These are phyloP conservation scores for Canavalia gladiata DNA, from an alignment of 306 rosid genomes.

Conservation along the genomic window DNA sequence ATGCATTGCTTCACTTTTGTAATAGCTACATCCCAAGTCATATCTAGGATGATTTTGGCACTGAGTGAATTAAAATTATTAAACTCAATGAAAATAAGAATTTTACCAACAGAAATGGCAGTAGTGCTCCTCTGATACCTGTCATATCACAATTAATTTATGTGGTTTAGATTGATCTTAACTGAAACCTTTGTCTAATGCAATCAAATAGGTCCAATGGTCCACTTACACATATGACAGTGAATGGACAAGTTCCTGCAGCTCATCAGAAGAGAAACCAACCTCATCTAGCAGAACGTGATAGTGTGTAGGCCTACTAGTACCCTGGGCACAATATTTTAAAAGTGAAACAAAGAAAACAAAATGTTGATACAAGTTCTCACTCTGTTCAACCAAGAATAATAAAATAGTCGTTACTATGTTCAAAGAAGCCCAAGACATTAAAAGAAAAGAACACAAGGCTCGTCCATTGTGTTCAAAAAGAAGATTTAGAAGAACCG, in stretches of 20 bases:
- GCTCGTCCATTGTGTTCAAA: too few relatives aligned
- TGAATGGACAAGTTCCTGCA: constrained; percentile 96
- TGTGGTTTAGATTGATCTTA: neutral
- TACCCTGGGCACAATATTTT: constrained; percentile 68
- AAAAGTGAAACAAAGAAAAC: neutral
- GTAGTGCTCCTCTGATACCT: constrained; percentile 98
- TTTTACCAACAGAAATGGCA: constrained; percentile 88
- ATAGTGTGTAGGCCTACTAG: constrained; percentile 95
- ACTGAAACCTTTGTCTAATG: neutral
- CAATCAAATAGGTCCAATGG: constrained; percentile 30
- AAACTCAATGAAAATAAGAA: neutral
- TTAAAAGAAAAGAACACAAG: too few relatives aligned
- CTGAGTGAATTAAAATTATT: too few relatives aligned
- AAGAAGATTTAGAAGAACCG: too few relatives aligned
- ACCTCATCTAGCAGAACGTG: constrained; percentile 83
- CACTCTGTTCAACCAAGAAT: too few relatives aligned
- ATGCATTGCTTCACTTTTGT: too few relatives aligned
- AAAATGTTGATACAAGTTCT: neutral
- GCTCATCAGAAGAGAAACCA: constrained; percentile 85
- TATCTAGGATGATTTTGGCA: too few relatives aligned
- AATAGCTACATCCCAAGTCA: too few relatives aligned
- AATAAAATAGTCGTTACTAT: too few relatives aligned
- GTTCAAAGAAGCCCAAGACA: too few relatives aligned
- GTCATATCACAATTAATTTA: constrained; percentile 34
- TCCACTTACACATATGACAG: constrained; percentile 93